Evolutionary conservation across 2,329 filamentous ascomycete species (phyloP), one percentile per base, ranked within the genome.

Genomic region (Meredithiella fracta): DNA sequence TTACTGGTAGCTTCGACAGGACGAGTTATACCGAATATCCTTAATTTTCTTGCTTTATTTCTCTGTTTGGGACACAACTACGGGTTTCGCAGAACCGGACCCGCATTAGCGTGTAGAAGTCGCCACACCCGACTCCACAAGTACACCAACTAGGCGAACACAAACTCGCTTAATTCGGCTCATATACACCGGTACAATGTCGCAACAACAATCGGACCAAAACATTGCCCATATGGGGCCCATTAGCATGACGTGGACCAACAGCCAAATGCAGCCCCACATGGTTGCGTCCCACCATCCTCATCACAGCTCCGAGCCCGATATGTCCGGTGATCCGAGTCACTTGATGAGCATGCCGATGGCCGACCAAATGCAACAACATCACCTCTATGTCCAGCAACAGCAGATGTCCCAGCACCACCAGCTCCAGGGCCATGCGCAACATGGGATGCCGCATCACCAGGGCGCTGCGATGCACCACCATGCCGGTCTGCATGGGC

Each of bases 341-440:
- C 57, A 58, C 34, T 40, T 58, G 1, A 55, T 58, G 38, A 38
- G 53, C 6, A 58, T 58, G 47, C 51, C 34, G 22, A 58, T 58
- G 57, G 47, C 57, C 1, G 49, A 53, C 34, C 57, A 55, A 31
- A 55, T 58, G 38, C 53, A 55, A 11, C 52, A 54, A 7, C 55
- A 57, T 1, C 52, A 57, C 20, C 53, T 57, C 40, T 51, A 51
- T 37, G 42, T 29, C 40, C 50, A 53, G n/a, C 55, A 57, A 50
- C 55, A 53, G 29, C 55, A 49, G 20, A 49, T 58, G 17, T 37
- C 53, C 5, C 47, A 51, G 25, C 53, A 55, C 8, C 55, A 53
- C 20, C 65, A 66, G 29, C 64, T 65, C 15, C 53, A 53, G n/a
- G n/a, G 26, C 26, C 55, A 53, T 25, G 22, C 49, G n/a, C 57